Evolutionary conservation across 495 filamentous ascomycete species (phyloP).

Genomic region (Penicillium nucicola): DNA sequence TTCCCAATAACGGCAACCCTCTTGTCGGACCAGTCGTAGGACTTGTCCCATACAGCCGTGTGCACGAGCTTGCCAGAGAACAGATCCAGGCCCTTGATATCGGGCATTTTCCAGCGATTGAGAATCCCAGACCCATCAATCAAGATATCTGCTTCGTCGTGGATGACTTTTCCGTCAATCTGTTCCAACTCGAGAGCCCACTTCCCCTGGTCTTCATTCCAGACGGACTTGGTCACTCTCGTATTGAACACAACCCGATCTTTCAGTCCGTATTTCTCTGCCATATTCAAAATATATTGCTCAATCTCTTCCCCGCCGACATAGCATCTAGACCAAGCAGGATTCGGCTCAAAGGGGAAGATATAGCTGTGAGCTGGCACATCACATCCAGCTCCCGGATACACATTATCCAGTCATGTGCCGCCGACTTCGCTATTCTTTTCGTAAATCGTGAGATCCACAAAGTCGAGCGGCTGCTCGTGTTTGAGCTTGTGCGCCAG

Average conservation of each 20-base stretch:
- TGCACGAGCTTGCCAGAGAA: too few relatives aligned
- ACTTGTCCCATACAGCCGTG: too few relatives aligned
- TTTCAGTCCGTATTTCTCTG: constrained; percentile 52
- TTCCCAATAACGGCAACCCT: constrained; percentile 47
- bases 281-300: constrained; percentile 51
- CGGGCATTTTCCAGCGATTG: too few relatives aligned
- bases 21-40: constrained; percentile 27
- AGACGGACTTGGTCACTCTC: constrained; percentile 42
- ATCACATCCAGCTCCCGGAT: constrained; percentile 55
- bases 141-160: too few relatives aligned
- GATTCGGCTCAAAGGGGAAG: constrained; percentile 57
- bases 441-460: constrained; percentile 49
- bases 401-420: constrained; percentile 51
- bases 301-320: constrained; percentile 56
- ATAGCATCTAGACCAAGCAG: constrained; percentile 56
- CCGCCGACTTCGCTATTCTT: constrained; percentile 44
- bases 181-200: constrained; percentile 7
- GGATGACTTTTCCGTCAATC: too few relatives aligned
- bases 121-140: too few relatives aligned
- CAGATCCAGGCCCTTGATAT: too few relatives aligned
- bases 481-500: constrained; percentile 36
- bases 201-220: constrained; percentile 43
- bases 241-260: constrained; percentile 41
- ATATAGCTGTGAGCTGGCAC: constrained; percentile 53
- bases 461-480: constrained; percentile 32